Percentiles rank a stretch among this genome's conserved stretches.
Evolutionary conservation across 192 early-diverging fungal species (phyloP).

Genomic region (Linderina pennispora): DNA sequence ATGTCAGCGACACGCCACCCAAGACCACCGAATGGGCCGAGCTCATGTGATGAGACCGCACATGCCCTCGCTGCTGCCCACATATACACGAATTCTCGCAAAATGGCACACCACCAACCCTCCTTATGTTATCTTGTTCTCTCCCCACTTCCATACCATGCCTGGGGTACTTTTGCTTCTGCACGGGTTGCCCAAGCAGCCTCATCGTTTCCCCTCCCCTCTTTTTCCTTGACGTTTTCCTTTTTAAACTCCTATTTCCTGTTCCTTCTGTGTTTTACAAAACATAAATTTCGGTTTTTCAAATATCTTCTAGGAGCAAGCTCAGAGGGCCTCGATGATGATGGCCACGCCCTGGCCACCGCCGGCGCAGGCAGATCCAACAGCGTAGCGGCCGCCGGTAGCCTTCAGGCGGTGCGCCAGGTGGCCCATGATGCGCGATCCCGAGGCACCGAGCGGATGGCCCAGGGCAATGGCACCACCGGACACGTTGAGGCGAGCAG

Average conservation of each 20-base stretch:
- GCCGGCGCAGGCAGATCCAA: constrained; percentile 95
- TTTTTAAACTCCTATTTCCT: neutral
- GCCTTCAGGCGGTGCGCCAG: constrained; percentile 78
- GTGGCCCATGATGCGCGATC: constrained; percentile 89
- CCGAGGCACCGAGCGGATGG: constrained; percentile 94
- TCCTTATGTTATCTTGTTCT: no score
- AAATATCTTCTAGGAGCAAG: no score
- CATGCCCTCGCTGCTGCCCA: no score
- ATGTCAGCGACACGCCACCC: constrained; percentile 52
- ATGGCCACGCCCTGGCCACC: constrained; percentile 84
- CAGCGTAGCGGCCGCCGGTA: constrained; percentile 76
- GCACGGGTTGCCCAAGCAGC: no score
- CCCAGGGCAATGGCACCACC: constrained; percentile 93
- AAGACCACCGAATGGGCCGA: constrained; percentile 41
- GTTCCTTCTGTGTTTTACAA: no score
- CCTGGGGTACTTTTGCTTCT: no score
- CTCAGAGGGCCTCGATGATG: constrained; percentile 54
- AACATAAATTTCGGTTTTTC: no score
- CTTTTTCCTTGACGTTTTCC: neutral
- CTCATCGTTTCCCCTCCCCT: no score
- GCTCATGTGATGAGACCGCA: constrained; percentile 15
- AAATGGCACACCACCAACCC: no score
- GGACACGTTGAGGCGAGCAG: constrained; percentile 71
- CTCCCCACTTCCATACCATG: no score
- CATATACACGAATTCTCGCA: no score